These are phyloP conservation scores for Colletotrichum acutatum DNA, from an alignment of 2,329 filamentous ascomycete genomes.

Conservation along the genomic window DNA sequence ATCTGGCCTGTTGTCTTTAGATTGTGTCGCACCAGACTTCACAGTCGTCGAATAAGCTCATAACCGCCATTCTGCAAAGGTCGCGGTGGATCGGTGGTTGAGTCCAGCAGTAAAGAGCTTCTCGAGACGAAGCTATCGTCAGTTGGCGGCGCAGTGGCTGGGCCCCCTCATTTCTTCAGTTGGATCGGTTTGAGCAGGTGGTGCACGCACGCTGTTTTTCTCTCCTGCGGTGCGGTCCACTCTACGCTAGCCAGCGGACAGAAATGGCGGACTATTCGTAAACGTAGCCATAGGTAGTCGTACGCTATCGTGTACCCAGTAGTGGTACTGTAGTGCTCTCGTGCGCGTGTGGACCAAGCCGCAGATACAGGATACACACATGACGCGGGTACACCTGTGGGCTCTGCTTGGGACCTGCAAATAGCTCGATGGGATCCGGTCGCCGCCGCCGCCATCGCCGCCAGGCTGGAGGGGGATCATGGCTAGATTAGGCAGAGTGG, in stretches of 20 bases:
- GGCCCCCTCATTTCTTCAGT: background rate
- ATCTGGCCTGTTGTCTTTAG: background rate
- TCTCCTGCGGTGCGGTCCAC: background rate
- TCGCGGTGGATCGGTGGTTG: background rate
- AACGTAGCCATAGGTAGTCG: background rate
- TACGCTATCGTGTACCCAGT: background rate
- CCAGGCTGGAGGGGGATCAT: constrained; percentile 21
- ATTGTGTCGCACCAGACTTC: background rate
- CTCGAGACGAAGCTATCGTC: constrained; percentile 27
- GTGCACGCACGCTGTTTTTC: background rate
- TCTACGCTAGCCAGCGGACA: background rate
- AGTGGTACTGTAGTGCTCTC: background rate
- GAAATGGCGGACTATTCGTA: background rate
- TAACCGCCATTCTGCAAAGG: background rate
- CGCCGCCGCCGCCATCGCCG: constrained; percentile 16
- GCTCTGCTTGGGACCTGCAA: constrained; percentile 19
- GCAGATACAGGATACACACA: constrained; percentile 6
- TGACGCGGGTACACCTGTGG: constrained; percentile 22
- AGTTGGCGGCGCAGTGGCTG: constrained; percentile 13
- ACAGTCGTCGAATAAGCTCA: background rate
- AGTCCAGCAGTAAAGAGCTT: background rate
- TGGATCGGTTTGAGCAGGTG: background rate
- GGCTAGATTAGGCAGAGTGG: constrained; percentile 11
- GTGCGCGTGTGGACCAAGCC: background rate
- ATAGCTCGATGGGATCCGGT: constrained; percentile 6